Evolutionary conservation across 345 rosid genomes (phyloP), one percentile per base, ranked within the genome.

Genomic region (Arabis hirsuta): DNA sequence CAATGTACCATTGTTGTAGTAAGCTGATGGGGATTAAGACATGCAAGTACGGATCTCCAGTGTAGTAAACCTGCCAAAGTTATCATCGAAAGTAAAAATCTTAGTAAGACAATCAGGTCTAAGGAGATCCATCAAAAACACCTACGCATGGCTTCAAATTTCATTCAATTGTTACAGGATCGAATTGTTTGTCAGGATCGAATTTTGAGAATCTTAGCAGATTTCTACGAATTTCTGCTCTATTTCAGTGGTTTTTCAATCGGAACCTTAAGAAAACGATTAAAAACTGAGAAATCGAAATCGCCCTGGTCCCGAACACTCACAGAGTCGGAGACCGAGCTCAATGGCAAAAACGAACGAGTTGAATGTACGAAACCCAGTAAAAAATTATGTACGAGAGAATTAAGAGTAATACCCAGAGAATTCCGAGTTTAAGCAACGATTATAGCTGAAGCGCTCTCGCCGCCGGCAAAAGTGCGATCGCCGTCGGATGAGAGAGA

Each of bases 401-500:
- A 67, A 55, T 22, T 29, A 2, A 45, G 73, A 44, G 11, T 24
- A 2, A 2, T 48, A 73, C 60, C 65, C 13, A 29, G 51, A 62
- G 29, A 48, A 34, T 63, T n/a, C 20, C 10, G 46, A 41, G 1
- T 12, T 12, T 2, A 4, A 39, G 63, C 38, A 0, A 45, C 48
- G 44, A 63, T 26, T 9, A 6, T 14, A 0, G 62, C 62, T n/a
- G 69, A 67, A 60, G 13, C 7, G 38, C 42, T 52, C 47, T 22
- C 48, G 55, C 14, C 48, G 46, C 41, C 62, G 53, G 62, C n/a
- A 14, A 51, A 39, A 7, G 7, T 32, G 12, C 6, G 14, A 11
- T 50, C 66, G 44, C 59, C 78, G 73, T 54, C 61, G 72, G 73
- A n/a, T 7, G 55, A 73, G 66, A 41, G 55, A 73, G 42, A 58